Evolutionary conservation across 768 basidiomycete species (phyloP).

Genomic region (Fibroporia radiculosa): DNA sequence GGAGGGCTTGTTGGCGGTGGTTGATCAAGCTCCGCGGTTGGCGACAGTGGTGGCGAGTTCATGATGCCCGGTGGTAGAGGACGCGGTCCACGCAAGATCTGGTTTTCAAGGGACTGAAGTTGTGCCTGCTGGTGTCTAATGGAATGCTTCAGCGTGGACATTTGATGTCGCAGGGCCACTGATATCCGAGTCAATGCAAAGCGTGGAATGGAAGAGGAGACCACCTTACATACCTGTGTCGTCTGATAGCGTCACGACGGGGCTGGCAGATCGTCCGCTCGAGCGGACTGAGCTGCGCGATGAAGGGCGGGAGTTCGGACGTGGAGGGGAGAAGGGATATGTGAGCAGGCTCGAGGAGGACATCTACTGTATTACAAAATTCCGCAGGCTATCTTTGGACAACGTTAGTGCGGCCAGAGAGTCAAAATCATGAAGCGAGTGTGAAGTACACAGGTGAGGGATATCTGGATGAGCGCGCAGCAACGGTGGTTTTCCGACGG

Average conservation of each 20-base stretch:
- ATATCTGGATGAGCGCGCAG: no score
- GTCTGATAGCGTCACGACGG: constrained; percentile 41
- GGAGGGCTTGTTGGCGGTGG: constrained; percentile 16
- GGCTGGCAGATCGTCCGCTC: constrained; percentile 42
- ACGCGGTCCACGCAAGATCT: constrained; percentile 60
- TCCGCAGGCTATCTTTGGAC: no score
- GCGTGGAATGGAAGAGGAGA: not conserved
- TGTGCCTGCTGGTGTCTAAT: constrained; percentile 84
- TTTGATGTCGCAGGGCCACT: constrained; percentile 75
- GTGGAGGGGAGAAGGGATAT: constrained; percentile 26
- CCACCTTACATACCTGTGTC: constrained; percentile 51
- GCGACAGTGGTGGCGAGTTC: constrained; percentile 30
- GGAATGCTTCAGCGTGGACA: constrained; percentile 74
- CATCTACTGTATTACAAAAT: no score
- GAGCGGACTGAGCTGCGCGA: constrained; percentile 43
- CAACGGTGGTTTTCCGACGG: no score
- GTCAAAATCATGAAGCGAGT: no score
- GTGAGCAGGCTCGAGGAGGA: constrained; percentile 12
- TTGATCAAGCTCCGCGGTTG: constrained; percentile 22
- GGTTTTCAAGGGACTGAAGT: constrained; percentile 59
- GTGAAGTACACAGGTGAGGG: no score
- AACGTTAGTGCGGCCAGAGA: no score
- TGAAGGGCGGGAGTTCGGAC: constrained; percentile 38
- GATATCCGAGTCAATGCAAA: not conserved
- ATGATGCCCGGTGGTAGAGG: constrained; percentile 39